Percentiles rank a stretch among this genome's conserved stretches.
These are phyloP conservation scores for Suillus luteus DNA, from an alignment of 768 basidiomycete species.

Conservation along the genomic window DNA sequence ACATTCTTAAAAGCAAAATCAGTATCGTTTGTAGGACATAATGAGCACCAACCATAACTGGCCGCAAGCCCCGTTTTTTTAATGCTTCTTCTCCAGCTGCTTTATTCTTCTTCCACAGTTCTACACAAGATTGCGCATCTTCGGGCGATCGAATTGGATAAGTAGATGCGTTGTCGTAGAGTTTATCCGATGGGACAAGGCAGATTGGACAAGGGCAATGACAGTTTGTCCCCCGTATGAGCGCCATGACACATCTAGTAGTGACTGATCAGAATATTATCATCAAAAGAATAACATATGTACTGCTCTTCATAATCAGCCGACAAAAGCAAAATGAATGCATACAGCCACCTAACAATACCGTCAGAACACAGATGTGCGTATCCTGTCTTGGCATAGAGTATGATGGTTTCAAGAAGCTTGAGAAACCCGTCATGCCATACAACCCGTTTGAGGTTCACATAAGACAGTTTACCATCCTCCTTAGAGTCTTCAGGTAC, in stretches of 20 bases:
- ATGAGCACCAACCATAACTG: slow-evolving; percentile 25
- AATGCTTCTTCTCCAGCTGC: slow-evolving; percentile 20
- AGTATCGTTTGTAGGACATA: slow-evolving; percentile 17
- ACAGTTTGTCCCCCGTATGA: slow-evolving; percentile 31
- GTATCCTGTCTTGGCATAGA: slow-evolving; percentile 25
- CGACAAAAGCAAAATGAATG: slow-evolving; percentile 38
- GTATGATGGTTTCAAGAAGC: slow-evolving; percentile 30
- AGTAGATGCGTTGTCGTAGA: slow-evolving; percentile 19
- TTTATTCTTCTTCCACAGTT: slow-evolving; percentile 19
- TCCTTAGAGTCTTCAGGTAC: slow-evolving; percentile 21
- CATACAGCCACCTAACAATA: slow-evolving; percentile 32
- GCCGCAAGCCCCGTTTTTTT: slow-evolving; percentile 18
- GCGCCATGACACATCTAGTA: slow-evolving; percentile 39
- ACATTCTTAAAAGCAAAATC: slow-evolving; percentile 28
- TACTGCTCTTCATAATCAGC: slow-evolving; percentile 50
- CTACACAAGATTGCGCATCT: slow-evolving; percentile 17
- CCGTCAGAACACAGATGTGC: slow-evolving; percentile 31
- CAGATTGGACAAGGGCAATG: slow-evolving; percentile 40
- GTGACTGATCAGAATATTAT: neutral
- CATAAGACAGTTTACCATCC: slow-evolving; percentile 30
- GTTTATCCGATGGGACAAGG: slow-evolving; percentile 32
- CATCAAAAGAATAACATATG: slow-evolving; percentile 8
- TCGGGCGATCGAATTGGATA: slow-evolving; percentile 14
- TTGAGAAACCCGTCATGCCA: slow-evolving; percentile 38
- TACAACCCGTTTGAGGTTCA: slow-evolving; percentile 35